These are phyloP conservation scores for Xylaria nigripes DNA, from an alignment of 495 filamentous ascomycete species.

Conservation along the genomic window DNA sequence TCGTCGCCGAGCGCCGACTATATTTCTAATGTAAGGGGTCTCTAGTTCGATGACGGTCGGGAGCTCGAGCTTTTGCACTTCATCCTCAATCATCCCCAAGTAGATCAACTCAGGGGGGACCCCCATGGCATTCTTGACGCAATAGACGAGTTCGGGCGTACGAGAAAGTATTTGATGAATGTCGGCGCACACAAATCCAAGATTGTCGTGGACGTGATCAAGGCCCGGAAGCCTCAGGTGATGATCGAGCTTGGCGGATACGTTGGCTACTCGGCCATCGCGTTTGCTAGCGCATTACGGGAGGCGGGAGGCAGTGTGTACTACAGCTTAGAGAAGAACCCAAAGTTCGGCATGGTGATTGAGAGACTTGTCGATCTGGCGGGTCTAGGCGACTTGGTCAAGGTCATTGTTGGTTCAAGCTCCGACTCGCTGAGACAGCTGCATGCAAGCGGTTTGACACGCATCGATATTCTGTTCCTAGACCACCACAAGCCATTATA, in stretches of 20 bases:
- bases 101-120: slow-evolving; percentile 52
- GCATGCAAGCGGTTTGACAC: slow-evolving; percentile 40
- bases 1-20: neutral
- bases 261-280: slow-evolving; percentile 68
- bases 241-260: slow-evolving; percentile 81
- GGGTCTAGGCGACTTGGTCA: slow-evolving; percentile 56
- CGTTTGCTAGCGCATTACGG: slow-evolving; percentile 57
- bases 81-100: slow-evolving; percentile 48
- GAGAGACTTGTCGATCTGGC: slow-evolving; percentile 57
- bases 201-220: slow-evolving; percentile 57
- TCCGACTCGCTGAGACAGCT: slow-evolving; percentile 51
- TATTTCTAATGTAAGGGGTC: neutral
- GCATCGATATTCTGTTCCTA: slow-evolving; percentile 62
- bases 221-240: slow-evolving; percentile 51
- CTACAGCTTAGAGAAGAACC: slow-evolving; percentile 59
- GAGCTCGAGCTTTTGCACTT: slow-evolving; percentile 65
- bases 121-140: slow-evolving; percentile 54
- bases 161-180: slow-evolving; percentile 67
- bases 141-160: slow-evolving; percentile 64
- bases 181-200: slow-evolving; percentile 65
- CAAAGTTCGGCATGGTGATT: slow-evolving; percentile 58
- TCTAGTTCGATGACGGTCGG: slow-evolving; percentile 58
- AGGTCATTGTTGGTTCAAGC: slow-evolving; percentile 58
- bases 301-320: slow-evolving; percentile 52
- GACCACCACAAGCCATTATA: slow-evolving; percentile 72